These are phyloP conservation scores for Macrocystidia cucumis DNA, from an alignment of 1,284 basidiomycete species.

Conservation along the genomic window DNA sequence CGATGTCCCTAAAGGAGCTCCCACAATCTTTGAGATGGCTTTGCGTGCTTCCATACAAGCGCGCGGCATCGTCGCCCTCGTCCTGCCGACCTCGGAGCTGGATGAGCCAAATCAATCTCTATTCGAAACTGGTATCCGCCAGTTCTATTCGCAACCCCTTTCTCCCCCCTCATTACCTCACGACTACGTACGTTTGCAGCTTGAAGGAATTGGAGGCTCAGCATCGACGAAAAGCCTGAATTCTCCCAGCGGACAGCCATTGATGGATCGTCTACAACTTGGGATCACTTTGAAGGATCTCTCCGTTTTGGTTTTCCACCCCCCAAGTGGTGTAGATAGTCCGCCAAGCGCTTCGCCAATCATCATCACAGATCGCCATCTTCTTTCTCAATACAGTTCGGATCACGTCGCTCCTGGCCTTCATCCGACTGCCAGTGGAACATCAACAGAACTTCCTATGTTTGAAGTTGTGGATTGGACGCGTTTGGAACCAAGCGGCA, in stretches of 20 bases:
- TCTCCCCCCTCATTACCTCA: too few relatives aligned
- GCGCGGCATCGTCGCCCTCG: slow-evolving; percentile 42
- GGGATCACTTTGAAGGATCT: slow-evolving; percentile 34
- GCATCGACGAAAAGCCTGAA: too few relatives aligned
- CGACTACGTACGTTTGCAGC: too few relatives aligned
- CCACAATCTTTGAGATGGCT: slow-evolving; percentile 18
- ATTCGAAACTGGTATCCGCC: too few relatives aligned
- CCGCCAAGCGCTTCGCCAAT: slow-evolving; percentile 42
- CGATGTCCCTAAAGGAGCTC: neutral
- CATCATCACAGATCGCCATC: slow-evolving; percentile 53
- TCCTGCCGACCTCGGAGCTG: slow-evolving; percentile 27
- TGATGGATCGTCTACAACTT: too few relatives aligned
- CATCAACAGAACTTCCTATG: slow-evolving; percentile 29
- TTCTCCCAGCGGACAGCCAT: too few relatives aligned
- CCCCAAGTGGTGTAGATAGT: neutral
- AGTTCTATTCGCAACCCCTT: too few relatives aligned
- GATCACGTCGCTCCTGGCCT: slow-evolving; percentile 33
- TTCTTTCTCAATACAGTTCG: slow-evolving; percentile 41
- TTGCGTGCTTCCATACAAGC: slow-evolving; percentile 29
- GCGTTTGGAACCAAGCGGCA: slow-evolving; percentile 30
- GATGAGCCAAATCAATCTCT: too few relatives aligned
- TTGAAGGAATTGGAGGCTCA: too few relatives aligned
- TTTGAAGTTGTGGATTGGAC: slow-evolving; percentile 65
- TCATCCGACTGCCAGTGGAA: slow-evolving; percentile 26
- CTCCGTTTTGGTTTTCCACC: slow-evolving; percentile 42